Evolutionary conservation across 805 yeast species (phyloP).

Genomic region (Wickerhamomyces bovis): DNA sequence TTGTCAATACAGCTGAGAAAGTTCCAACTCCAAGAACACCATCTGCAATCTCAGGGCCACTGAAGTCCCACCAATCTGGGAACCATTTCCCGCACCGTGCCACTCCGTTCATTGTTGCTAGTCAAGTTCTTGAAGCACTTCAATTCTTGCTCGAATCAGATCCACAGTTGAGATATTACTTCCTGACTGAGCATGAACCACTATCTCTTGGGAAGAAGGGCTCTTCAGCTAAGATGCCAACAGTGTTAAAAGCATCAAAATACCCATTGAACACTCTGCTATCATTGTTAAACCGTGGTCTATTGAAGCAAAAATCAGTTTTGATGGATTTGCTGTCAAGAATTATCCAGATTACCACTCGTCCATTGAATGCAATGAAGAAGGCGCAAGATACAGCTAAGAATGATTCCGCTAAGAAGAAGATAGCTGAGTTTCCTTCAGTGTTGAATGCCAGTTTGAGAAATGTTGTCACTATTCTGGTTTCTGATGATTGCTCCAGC

Average conservation of each 20-base stretch:
- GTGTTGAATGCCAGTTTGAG: constrained; percentile 60
- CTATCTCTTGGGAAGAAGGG: constrained; percentile 31
- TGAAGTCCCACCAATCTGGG: constrained; percentile 47
- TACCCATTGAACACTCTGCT: constrained; percentile 73
- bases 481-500: constrained; percentile 79
- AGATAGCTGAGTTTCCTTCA: constrained; percentile 44
- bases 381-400: constrained; percentile 30
- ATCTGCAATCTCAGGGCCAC: constrained; percentile 23
- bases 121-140: constrained; percentile 70
- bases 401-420: constrained; percentile 7
- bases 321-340: constrained; percentile 73
- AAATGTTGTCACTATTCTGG: constrained; percentile 58
- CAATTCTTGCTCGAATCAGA: constrained; percentile 65
- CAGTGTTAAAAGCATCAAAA: constrained; percentile 36
- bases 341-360: constrained; percentile 69
- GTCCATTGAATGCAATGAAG: constrained; percentile 56
- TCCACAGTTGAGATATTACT: constrained; percentile 62
- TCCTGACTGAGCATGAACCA: constrained; percentile 71
- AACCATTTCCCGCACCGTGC: constrained; percentile 46
- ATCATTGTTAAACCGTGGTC: constrained; percentile 50
- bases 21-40: constrained; percentile 18
- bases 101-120: constrained; percentile 65
- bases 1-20: constrained; percentile 1
- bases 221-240: constrained; percentile 28
- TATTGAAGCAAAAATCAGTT: constrained; percentile 66